Base-by-base conservation (phyloP, 441 rosid genomes). In the Flueggea neowawraea region DNA sequence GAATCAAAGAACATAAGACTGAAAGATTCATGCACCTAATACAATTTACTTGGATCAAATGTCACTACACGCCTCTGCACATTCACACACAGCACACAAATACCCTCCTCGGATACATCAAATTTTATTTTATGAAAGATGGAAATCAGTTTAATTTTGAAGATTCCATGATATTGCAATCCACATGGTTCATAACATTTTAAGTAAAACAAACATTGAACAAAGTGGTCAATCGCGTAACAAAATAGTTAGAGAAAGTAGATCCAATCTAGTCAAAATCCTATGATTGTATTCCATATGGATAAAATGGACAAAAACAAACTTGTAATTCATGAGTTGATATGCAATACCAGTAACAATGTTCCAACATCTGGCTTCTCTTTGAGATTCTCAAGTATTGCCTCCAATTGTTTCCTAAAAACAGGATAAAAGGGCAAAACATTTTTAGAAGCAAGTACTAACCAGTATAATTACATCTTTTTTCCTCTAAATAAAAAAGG, bases 331-430 rank as follows among this genome's bases (percentile, higher is more conserved):
- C 28, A 16, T 11, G 12, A 53, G 3, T 10, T 48, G 54, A 55
- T 63, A 57, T 58, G 60, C 60, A 84, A 73, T 79, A 95, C 98
- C 98, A 88, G 66, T 66, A 92, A 78, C 63, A 95, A 68, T 58
- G 78, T 85, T 63, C 91, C 96, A 32, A 95, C 99, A 72, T 84
- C 99, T 33, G 98, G 97, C 81, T 90, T 95, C 80, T 91, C 99
- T 72, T 88, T 87, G 80, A 92, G 69, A 76, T 82, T 83, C 52
- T 82, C 82, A 48, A 95, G 87, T 74, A 95, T 95, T 62, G 75
- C 92, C 67, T 92, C 99, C 39, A 95, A 75, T 69, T 95, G 99
- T 78, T 88, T 92, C 85, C 97, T 95, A 86, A 14, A 80, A 80
- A 74, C 36, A 65, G 50, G 71, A 58, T 41, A 48, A 7, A 28